Conservation (phyloP, 1,284 basidiomycete genomes). For the Anthracocystis setariae region DNA sequence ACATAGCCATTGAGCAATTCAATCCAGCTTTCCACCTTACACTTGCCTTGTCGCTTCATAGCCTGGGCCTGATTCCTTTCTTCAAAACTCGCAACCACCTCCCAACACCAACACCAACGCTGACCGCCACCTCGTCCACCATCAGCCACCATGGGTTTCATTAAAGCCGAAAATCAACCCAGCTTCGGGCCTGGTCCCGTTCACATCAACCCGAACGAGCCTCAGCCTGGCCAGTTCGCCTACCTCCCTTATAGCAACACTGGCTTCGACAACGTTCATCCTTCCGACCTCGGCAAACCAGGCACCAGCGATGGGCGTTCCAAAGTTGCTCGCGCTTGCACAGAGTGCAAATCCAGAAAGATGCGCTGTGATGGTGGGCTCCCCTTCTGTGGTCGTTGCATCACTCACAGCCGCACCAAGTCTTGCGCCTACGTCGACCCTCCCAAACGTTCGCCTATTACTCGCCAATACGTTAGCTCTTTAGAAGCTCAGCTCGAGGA, state of each 20-base stretch:
- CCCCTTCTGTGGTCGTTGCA: slow-evolving; percentile 53
- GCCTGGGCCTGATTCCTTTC: background rate
- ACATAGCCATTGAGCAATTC: background rate
- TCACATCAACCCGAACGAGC: slow-evolving; percentile 32
- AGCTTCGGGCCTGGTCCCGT: slow-evolving; percentile 26
- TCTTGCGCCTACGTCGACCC: slow-evolving; percentile 54
- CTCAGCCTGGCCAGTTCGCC: slow-evolving; percentile 43
- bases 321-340: slow-evolving; percentile 49
- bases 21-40: background rate
- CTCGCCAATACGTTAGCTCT: slow-evolving; percentile 50
- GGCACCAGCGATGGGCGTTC: slow-evolving; percentile 48
- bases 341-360: slow-evolving; percentile 53
- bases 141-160: slow-evolving; percentile 38
- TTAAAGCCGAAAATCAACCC: slow-evolving; percentile 44
- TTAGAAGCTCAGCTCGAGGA: slow-evolving; percentile 48
- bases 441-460: slow-evolving; percentile 52
- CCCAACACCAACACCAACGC: background rate
- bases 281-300: slow-evolving; percentile 40
- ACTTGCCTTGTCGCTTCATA: background rate
- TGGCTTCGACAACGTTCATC: slow-evolving; percentile 45
- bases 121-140: background rate
- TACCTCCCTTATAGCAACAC: slow-evolving; percentile 42
- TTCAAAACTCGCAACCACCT: background rate
- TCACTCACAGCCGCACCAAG: slow-evolving; percentile 52
- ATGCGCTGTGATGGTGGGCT: slow-evolving; percentile 55